Base-by-base conservation (phyloP, 371 early-diverging fungal genomes). In the Mortierella sp. region DNA sequence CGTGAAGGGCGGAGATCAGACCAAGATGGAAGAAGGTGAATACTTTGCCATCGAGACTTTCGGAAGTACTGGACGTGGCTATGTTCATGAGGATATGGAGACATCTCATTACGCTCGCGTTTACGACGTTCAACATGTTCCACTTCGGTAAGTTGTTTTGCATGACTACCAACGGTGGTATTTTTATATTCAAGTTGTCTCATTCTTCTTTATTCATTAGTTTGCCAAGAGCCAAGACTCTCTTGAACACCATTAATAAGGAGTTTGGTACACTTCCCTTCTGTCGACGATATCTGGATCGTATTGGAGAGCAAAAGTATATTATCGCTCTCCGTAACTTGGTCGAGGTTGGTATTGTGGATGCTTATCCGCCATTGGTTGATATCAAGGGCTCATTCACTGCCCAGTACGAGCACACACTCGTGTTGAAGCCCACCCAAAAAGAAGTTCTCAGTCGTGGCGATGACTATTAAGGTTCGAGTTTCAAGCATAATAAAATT, bases 31-130 rank as follows among this genome's bases (percentile, higher is more conserved):
- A 86, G 99, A 97, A 87, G 97, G 97, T 67, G 99, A 99, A 85
- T 93, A 93, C 74, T 94, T 94, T 84, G 99, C 99, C 43, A 97
- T 99, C 76, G 99, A 99, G 85, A 99, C 99, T 19, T 99, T 99
- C 85, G 99, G 99, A 68, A 94, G 92, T 62, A 99, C 99, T 1
- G 99, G 99, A n/a, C 92, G 89, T 51, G 99, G 98, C 15, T 91
- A 87, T 67, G 99, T 99, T 4, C 83, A 88, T 63, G 98, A 99
- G 75, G 97, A 96, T 69, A 91, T 93, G 69, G 98, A 97, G 79
- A 97, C 96, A 83, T 95, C 96, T 63, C 99, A 99, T 78, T 99
- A 98, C 85, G 93, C 94, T 64, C 88, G 93, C 57, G 85, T 86
- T 6, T 86, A 78, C 31, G 92, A 95, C 61, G 84, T 88, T 43